These are phyloP conservation scores for Adansonia digitata DNA, from an alignment of 345 rosid species.

Conservation along the genomic window DNA sequence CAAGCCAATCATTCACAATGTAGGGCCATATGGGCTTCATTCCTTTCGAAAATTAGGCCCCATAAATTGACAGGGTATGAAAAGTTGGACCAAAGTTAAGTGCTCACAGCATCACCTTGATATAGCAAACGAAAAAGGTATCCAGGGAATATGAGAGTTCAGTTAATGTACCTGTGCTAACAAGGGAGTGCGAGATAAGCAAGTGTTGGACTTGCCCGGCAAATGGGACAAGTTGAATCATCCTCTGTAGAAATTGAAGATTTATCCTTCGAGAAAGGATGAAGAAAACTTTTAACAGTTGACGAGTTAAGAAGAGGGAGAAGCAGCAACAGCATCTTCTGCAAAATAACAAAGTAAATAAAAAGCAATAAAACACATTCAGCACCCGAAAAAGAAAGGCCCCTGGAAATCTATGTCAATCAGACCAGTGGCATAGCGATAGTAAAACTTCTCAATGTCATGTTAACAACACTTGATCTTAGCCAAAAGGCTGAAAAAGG, in stretches of 20 bases:
- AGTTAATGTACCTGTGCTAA: slow-evolving; percentile 64
- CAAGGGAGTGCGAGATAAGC: slow-evolving; percentile 94
- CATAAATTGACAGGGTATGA: not conserved
- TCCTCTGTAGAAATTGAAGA: slow-evolving; percentile 53
- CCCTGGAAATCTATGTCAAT: not conserved
- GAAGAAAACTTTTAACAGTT: slow-evolving; percentile 61
- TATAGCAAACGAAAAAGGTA: not conserved
- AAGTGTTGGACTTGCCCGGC: slow-evolving; percentile 69
- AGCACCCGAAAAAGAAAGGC: not conserved
- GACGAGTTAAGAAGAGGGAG: slow-evolving; percentile 97
- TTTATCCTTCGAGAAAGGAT: slow-evolving; percentile 82
- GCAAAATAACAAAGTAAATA: slow-evolving; percentile 21
- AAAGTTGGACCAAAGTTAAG: not conserved
- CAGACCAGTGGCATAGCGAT: not conserved
- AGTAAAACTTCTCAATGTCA: not conserved
- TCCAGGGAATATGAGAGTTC: not conserved
- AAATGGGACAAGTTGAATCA: slow-evolving; percentile 69
- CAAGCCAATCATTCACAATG: not conserved
- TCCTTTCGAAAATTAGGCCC: not conserved
- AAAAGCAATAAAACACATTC: not conserved
- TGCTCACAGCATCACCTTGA: not conserved
- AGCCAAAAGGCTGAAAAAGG: not conserved
- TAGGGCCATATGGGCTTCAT: not conserved
- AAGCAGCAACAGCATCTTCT: slow-evolving; percentile 93
- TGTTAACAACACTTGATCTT: not conserved